Base-by-base conservation (phyloP, 306 rosid species). In the Neltuma alba region DNA sequence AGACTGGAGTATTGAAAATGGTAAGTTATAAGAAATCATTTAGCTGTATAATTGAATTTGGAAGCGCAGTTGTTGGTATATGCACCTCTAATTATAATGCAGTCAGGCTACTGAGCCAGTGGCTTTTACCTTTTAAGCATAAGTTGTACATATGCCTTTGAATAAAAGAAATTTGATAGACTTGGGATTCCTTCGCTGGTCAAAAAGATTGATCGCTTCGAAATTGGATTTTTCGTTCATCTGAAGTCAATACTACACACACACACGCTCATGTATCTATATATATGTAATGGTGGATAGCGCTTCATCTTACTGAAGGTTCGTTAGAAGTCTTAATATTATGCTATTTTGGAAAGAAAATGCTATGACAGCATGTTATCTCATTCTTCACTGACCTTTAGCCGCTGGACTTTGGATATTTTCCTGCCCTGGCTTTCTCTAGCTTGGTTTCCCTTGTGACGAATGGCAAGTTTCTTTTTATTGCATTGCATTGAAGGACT, bases 221-320 rank as follows among this genome's bases (percentile, higher is more conserved):
- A 63, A 66, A 72, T 84, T 76, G 31, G 82, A 70, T 25, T 44
- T 85, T 78, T 76, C 57, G 41, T 85, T 63, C 70, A 27, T 82
- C 76, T 76, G 72, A 82, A 84, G 80, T 88, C 86, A 82, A 76
- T 40, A 71, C 77, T 81, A 83, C 83, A 15, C 21, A 16, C 16
- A 47, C 54, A 47, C 21, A 4, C 0, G 20, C 6, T 4, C n/a
- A 6, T 33, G 2, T 33, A 33, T 33, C 2, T 1, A 5, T 33
- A 33, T 33, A 5, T 80, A 83, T 89, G 89, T 85, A 80, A 84
- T 84, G 70, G 83, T 85, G 87, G 88, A 81, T 76, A 27, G 85
- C 87, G 89, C 85, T 81, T 84, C 83, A 72, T 89, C 84, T 87
- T 91, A 89, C 79, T 81, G 86, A 92, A 89, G 97, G 92, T 84